Evolutionary conservation across 768 basidiomycete genomes (phyloP), one percentile per base, ranked within the genome.

Genomic region (Dacryopinax primogenitus): DNA sequence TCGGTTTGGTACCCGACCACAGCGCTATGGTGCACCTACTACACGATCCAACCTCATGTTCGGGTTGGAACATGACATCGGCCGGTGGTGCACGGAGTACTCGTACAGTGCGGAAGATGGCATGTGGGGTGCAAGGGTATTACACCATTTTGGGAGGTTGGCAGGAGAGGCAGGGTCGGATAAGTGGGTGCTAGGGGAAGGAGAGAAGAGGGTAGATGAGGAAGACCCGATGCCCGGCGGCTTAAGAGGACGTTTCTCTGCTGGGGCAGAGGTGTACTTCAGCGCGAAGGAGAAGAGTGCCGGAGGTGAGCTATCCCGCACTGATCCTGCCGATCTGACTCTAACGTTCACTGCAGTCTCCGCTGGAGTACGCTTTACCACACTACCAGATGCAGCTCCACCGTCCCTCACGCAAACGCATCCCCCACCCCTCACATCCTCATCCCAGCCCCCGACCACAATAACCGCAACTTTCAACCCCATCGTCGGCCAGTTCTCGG

Each of bases 381-480:
- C 95, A 1, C 77, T 94, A 2, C 90, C 92, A 1, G 90, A 94
- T 69, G 80, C 84, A 0, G 83, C 87, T 6, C 81, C 85, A 0
- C 81, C 86, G 2, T 85, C 86, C 44, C 82, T 84, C 68, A 58
- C 26, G 26, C 51, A 58, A 32, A 32, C 11, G 16, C 66, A 72
- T 41, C 72, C 73, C 12, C 69, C 69, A 1, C 69, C 71, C 2
- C 71, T 41, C 21, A 47, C 72, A 21, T 77, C 75, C 7, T 77
- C 78, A 23, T 78, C 84, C 21, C 91, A 92, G 72, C 92, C 95
- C 0, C 92, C 95, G 0, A 96, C 93, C 0, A 94, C 93, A 16
- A 87, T 96, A 62, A 95, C 94, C 2, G 90, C 93, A 3, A 81
- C 95, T 30, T 92, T 94, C 75, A 97, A 96, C 73, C 95, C 95